A percentile compares a stretch with the other conserved stretches of the same genome.
Conservation (phyloP, 129 eudicot species). For the Escallonia herrerae region DNA sequence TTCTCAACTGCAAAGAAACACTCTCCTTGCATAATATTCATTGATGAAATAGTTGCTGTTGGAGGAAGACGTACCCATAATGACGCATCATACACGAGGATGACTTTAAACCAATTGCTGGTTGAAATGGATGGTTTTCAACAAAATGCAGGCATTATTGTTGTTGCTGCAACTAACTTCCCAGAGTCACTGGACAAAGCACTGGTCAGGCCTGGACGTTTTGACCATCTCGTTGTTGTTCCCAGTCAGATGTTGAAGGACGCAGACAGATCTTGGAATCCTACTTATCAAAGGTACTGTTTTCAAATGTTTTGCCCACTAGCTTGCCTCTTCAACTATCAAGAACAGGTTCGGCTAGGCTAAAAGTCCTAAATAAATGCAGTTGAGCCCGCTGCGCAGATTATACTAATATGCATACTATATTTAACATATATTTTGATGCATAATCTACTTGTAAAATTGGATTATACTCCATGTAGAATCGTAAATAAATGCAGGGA, state of each 20-base stretch:
- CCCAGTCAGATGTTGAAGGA: constrained; percentile 87
- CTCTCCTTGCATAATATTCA: constrained; percentile 76
- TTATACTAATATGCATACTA: too few relatives aligned
- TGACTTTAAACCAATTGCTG: constrained; percentile 77
- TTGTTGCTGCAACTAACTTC: constrained; percentile 79
- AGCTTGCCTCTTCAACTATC: neutral
- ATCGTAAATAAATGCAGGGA: neutral
- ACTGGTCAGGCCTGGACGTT: constrained; percentile 74
- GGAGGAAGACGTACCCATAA: constrained; percentile 87
- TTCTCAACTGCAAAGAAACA: constrained; percentile 75
- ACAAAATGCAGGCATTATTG: constrained; percentile 73
- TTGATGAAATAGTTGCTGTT: constrained; percentile 83
- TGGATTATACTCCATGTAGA: neutral
- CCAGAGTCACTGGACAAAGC: constrained; percentile 82
- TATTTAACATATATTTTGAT: neutral
- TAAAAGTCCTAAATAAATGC: neutral
- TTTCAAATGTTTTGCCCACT: too few relatives aligned
- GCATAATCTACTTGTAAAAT: neutral
- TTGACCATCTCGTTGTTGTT: constrained; percentile 72
- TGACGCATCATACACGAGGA: constrained; percentile 79
- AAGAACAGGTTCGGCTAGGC: neutral
- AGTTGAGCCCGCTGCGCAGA: too few relatives aligned
- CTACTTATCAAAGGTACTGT: constrained; percentile 71
- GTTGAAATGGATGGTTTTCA: constrained; percentile 85
- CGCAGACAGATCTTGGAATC: constrained; percentile 76